phyloP scores from a whole-genome alignment of 116 monocot species.

The Cymodocea nodosa region DNA sequence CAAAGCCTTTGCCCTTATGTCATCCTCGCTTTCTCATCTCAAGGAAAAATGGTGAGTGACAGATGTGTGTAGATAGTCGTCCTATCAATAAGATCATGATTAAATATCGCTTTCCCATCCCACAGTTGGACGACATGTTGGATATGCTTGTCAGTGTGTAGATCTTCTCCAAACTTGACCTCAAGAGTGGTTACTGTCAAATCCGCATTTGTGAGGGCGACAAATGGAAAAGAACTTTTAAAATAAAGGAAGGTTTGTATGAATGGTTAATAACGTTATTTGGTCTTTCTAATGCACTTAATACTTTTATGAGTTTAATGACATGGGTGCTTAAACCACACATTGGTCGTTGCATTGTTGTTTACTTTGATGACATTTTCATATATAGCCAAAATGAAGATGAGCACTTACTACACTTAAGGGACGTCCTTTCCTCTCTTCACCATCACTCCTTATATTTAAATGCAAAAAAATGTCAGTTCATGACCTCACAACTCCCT shows the following conservation, averaged over 20 bases:
- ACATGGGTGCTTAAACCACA: background rate
- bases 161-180: background rate
- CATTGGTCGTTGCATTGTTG: conserved; percentile 4
- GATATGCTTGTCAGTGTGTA: background rate
- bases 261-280: conserved; percentile 8
- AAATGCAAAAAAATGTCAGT: conserved; percentile 1
- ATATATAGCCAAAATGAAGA: background rate
- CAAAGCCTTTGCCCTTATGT: background rate
- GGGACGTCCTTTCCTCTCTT: background rate
- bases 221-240: conserved; percentile 13
- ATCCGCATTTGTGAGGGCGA: background rate
- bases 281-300: conserved; percentile 6
- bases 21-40: background rate
- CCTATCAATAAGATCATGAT: conserved; percentile 7
- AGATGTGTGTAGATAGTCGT: conserved; percentile 6
- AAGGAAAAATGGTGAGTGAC: background rate
- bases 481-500: background rate
- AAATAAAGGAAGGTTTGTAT: background rate
- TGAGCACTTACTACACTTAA: background rate
- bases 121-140: conserved; percentile 5
- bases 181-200: background rate
- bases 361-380: conserved; percentile 10
- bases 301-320: conserved; percentile 11
- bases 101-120: conserved; percentile 6
- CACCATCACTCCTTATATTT: background rate